Evolutionary conservation across 192 early-diverging fungal genomes (phyloP).

Genomic region (Cladochytrium replicatum): DNA sequence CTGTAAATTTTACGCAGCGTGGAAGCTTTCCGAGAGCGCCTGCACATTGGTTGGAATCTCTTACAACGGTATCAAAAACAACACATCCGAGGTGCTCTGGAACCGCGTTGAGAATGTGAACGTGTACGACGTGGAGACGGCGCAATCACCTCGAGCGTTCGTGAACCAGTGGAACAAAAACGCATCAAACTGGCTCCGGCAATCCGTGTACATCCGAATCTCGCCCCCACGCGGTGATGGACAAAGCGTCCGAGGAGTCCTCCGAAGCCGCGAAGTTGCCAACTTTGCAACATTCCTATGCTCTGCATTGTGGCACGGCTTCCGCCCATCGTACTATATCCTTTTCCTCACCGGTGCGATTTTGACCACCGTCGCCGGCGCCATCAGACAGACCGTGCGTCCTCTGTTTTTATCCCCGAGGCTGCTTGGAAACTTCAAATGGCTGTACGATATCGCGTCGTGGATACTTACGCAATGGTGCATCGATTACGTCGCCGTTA

Average conservation of each 20-base stretch:
- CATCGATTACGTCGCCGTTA: conserved; percentile 26
- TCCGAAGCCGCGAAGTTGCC: too few species aligned
- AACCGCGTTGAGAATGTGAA: conserved; percentile 70
- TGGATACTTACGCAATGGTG: conserved; percentile 20
- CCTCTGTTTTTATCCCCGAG: conserved; percentile 10
- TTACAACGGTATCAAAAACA: conserved; percentile 57
- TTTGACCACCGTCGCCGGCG: conserved; percentile 4
- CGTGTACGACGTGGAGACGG: conserved; percentile 52
- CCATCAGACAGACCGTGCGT: conserved; percentile 12
- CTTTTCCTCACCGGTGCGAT: conserved; percentile 18
- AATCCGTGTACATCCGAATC: conserved; percentile 70
- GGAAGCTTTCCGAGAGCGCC: conserved; percentile 79
- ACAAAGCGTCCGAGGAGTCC: not conserved
- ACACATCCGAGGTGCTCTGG: conserved; percentile 51
- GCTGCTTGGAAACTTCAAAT: conserved; percentile 6
- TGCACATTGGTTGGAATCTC: conserved; percentile 77
- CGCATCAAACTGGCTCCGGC: conserved; percentile 75
- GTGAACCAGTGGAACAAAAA: conserved; percentile 77
- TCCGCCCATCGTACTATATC: conserved; percentile 44
- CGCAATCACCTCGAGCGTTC: conserved; percentile 36
- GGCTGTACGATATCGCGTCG: conserved; percentile 15
- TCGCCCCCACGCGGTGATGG: conserved; percentile 6
- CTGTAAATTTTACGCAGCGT: conserved; percentile 84
- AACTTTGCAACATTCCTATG: conserved; percentile 63
- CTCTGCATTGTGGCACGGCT: conserved; percentile 90